A percentile compares a stretch with the other conserved stretches of the same genome.
phyloP scores from a whole-genome alignment of 2,329 filamentous ascomycete genomes.

The Helotiales sp. region DNA sequence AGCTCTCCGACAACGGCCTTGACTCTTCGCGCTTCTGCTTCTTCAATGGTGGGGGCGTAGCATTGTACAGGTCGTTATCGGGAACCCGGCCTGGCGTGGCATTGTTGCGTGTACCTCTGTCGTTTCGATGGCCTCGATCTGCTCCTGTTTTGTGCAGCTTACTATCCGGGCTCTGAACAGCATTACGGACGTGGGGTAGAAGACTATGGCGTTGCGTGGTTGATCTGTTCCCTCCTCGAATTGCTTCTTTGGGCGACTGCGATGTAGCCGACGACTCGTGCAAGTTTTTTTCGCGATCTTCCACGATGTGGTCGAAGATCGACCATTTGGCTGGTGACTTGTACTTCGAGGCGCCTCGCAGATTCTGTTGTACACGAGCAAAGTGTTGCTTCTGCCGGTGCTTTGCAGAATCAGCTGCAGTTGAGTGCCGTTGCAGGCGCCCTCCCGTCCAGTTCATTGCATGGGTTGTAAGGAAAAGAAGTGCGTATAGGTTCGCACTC shows the following conservation, averaged over 20 bases:
- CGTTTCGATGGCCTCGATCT: not conserved
- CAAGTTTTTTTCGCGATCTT: slow-evolving; percentile 7
- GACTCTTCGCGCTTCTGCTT: slow-evolving; percentile 17
- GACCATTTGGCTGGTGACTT: slow-evolving; percentile 32
- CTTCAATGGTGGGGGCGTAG: slow-evolving; percentile 23
- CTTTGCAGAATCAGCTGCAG: slow-evolving; percentile 35
- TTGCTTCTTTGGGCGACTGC: not conserved
- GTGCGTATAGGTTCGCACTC: not conserved
- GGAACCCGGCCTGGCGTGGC: slow-evolving; percentile 8
- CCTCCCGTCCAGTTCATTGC: slow-evolving; percentile 54
- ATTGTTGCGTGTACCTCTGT: not conserved
- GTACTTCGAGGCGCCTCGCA: slow-evolving; percentile 31
- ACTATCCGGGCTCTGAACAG: not conserved
- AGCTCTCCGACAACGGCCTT: not conserved
- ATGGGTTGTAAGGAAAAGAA: slow-evolving; percentile 3
- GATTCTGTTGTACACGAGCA: slow-evolving; percentile 42
- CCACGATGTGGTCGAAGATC: slow-evolving; percentile 17
- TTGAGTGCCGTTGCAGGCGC: slow-evolving; percentile 43
- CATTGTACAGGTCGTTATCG: slow-evolving; percentile 27
- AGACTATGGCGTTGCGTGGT: not conserved
- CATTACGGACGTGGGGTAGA: not conserved
- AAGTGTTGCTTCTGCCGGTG: slow-evolving; percentile 50
- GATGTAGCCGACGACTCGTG: not conserved
- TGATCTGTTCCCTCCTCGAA: not conserved
- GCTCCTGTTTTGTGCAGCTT: not conserved